Evolutionary conservation across 2,329 filamentous ascomycete species (phyloP), one percentile per base, ranked within the genome.

Genomic region (Penicillium sumatraense): DNA sequence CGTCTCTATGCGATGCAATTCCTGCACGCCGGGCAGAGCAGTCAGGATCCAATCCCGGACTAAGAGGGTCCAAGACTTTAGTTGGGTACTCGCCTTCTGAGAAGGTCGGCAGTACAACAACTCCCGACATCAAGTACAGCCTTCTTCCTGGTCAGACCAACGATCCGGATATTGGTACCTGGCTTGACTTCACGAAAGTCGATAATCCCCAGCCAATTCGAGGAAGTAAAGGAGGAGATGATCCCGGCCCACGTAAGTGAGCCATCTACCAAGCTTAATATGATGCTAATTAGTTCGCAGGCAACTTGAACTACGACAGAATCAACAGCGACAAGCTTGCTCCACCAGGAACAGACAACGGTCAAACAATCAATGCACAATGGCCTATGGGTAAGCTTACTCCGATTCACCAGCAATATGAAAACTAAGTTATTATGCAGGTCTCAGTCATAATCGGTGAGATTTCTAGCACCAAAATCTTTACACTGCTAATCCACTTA

Each of bases 151-250:
- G 80, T 0, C 84, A 87, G 62, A 78, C 78, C 1, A 79, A 79
- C 0, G 75, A 81, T 45, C 72, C 75, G 0, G 70, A 81, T 9
- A 71, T 83, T 13, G 84, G 84, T 0, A 64, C 79, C 2, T 83
- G 79, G 52, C 75, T 86, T 1, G 77, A 86, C 66, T 83, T 87
- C 59, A 75, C 80, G 47, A 71, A 77, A 50, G 76, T 78, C 24
- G 72, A 80, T 3, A 76, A 77, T 31, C 83, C 84, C 0, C 81
- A 86, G 65, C 84, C 84, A 1, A 79, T 85, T 40, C 79, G 84
- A 6, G 84, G 84, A 3, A 67, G 62, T 11, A 70, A 62, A 10
- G 84, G 83, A 11, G 73, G 69, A 2, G 81, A 79, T 1, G 81
- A 85, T 60, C 78, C 82, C 6, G 83, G 83, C 2, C 81, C 82